phyloP scores from a whole-genome alignment of 2,329 filamentous ascomycete genomes.

The Penicillium olsonii region DNA sequence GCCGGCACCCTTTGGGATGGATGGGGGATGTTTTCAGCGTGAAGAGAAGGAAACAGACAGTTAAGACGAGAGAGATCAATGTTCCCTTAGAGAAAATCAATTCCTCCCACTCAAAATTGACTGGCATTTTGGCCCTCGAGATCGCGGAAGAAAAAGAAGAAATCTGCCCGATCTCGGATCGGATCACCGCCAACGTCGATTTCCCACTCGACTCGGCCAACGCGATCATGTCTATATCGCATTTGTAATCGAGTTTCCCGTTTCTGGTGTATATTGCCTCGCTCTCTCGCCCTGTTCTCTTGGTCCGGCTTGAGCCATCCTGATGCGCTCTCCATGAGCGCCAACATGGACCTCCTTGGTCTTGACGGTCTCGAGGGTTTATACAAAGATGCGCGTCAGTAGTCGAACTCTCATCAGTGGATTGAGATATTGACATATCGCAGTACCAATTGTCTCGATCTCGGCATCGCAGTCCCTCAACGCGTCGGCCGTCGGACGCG shows the following conservation, averaged over 20 bases:
- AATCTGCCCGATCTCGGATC: constrained; percentile 1
- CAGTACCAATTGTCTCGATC: constrained; percentile 36
- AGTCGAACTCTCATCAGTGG: neutral
- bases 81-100: neutral
- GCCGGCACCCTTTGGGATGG: constrained; percentile 52
- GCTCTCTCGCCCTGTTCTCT: neutral
- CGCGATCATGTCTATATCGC: neutral
- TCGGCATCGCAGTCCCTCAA: constrained; percentile 41
- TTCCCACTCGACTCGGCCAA: neutral
- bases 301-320: constrained; percentile 1
- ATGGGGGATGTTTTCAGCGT: constrained; percentile 2
- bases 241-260: neutral
- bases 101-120: neutral
- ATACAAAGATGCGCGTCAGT: constrained; percentile 32
- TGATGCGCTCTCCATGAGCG: constrained; percentile 24
- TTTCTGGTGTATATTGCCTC: neutral
- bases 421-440: neutral
- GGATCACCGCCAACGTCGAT: neutral
- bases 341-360: constrained; percentile 32
- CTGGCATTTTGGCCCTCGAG: neutral
- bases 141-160: neutral
- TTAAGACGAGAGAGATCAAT: constrained; percentile 4
- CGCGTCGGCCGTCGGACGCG: constrained; percentile 23
- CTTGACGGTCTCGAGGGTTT: constrained; percentile 21
- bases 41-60: constrained; percentile 9